Evolutionary conservation across 2,329 filamentous ascomycete genomes (phyloP).

Genomic region (Trichoderma sp.): DNA sequence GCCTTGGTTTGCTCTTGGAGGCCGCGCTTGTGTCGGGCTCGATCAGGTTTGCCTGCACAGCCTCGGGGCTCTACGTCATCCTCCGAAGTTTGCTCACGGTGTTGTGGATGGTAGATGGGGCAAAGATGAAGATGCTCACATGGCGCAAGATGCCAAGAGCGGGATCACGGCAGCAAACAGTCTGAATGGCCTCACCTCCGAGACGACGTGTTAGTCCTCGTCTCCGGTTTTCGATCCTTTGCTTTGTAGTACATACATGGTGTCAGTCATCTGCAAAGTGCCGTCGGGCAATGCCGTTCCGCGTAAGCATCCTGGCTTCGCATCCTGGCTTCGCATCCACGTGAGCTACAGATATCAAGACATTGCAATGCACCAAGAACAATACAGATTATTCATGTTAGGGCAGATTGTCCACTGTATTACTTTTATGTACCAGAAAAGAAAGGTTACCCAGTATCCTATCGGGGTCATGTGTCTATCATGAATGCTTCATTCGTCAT

Average conservation of each 20-base stretch:
- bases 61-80: slow-evolving; percentile 19
- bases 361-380: neutral
- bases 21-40: neutral
- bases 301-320: neutral
- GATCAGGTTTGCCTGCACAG: slow-evolving; percentile 20
- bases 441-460: neutral
- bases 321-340: neutral
- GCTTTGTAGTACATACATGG: no score
- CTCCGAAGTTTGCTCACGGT: neutral
- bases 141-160: neutral
- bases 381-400: neutral
- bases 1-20: neutral
- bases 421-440: no score
- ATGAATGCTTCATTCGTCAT: slow-evolving; percentile 28
- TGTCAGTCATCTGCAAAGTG: neutral
- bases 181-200: neutral
- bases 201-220: neutral
- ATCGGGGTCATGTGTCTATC: neutral
- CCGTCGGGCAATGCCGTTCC: neutral
- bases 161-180: neutral
- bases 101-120: neutral
- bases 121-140: neutral
- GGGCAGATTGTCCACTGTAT: neutral
- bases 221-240: neutral
- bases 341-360: neutral